phyloP scores from a whole-genome alignment of 305 asterid genomes.

The Fraxinus nigra region DNA sequence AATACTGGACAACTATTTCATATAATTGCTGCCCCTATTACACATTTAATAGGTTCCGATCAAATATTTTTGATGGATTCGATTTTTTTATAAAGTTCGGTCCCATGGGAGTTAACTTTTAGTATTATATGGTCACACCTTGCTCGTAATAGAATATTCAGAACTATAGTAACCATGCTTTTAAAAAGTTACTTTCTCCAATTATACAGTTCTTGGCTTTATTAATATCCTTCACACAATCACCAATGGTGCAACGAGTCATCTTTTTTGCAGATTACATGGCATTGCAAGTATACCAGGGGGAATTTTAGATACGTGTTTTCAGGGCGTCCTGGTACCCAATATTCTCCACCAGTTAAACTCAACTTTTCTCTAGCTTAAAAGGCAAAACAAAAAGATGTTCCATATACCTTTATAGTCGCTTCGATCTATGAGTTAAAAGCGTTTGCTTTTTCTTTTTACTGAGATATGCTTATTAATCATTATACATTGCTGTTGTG shows the following conservation, averaged over 20 bases:
- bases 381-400: constrained; percentile 27
- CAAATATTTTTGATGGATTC: constrained; percentile 13
- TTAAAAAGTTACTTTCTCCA: constrained; percentile 16
- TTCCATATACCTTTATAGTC: constrained; percentile 21
- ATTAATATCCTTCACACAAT: background rate
- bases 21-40: background rate
- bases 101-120: constrained; percentile 21
- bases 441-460: constrained; percentile 31
- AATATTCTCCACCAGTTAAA: background rate
- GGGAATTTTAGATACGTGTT: background rate
- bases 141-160: constrained; percentile 26
- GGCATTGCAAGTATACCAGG: background rate
- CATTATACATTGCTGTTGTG: constrained; percentile 24
- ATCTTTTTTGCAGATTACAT: background rate
- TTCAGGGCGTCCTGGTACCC: background rate
- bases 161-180: constrained; percentile 1
- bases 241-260: background rate
- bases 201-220: constrained; percentile 1
- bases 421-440: constrained; percentile 42
- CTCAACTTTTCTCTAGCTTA: constrained; percentile 7
- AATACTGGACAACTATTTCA: background rate
- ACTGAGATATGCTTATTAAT: constrained; percentile 16
- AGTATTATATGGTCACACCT: constrained; percentile 17
- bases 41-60: constrained; percentile 12
- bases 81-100: background rate